A percentile compares a stretch with the other conserved stretches of the same genome.
These are phyloP conservation scores for Penicillium sp. DNA, from an alignment of 2,329 filamentous ascomycete species.

Conservation along the genomic window DNA sequence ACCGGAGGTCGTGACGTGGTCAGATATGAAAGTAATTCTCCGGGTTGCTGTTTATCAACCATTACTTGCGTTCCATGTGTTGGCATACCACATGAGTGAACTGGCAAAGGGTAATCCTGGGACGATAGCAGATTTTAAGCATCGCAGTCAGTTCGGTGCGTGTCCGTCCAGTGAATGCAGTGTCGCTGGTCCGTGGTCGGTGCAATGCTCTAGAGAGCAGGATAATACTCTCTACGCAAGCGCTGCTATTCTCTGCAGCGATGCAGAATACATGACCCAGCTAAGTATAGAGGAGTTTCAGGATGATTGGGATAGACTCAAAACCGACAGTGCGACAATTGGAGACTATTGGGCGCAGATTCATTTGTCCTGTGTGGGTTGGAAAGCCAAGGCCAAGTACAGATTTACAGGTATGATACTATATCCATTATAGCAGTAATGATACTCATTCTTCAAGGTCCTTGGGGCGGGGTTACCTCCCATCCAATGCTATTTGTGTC, in stretches of 20 bases:
- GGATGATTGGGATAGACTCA: conserved; percentile 20
- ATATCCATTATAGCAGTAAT: neutral
- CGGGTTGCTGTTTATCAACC: conserved; percentile 33
- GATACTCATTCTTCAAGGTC: conserved; percentile 12
- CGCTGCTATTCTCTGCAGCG: conserved; percentile 30
- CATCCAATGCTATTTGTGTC: conserved; percentile 55
- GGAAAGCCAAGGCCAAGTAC: conserved; percentile 33
- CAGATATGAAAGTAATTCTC: conserved; percentile 29
- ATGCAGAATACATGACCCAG: conserved; percentile 24
- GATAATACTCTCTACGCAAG: conserved; percentile 29
- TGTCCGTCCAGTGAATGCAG: conserved; percentile 29
- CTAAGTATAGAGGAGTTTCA: conserved; percentile 19
- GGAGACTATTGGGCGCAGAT: conserved; percentile 40
- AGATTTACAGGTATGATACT: conserved; percentile 30
- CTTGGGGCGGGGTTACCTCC: conserved; percentile 31
- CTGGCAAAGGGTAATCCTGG: conserved; percentile 25
- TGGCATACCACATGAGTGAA: conserved; percentile 25
- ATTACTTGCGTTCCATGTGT: conserved; percentile 23
- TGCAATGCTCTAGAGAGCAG: conserved; percentile 22
- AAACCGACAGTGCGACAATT: conserved; percentile 24
- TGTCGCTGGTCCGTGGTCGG: conserved; percentile 29
- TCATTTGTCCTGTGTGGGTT: conserved; percentile 35
- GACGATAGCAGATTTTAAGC: conserved; percentile 31
- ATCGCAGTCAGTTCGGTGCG: conserved; percentile 18
- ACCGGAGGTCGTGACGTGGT: conserved; percentile 36